A percentile compares a stretch with the other conserved stretches of the same genome.
phyloP scores from a whole-genome alignment of 768 basidiomycete species.

The Termitomyces sp. region DNA sequence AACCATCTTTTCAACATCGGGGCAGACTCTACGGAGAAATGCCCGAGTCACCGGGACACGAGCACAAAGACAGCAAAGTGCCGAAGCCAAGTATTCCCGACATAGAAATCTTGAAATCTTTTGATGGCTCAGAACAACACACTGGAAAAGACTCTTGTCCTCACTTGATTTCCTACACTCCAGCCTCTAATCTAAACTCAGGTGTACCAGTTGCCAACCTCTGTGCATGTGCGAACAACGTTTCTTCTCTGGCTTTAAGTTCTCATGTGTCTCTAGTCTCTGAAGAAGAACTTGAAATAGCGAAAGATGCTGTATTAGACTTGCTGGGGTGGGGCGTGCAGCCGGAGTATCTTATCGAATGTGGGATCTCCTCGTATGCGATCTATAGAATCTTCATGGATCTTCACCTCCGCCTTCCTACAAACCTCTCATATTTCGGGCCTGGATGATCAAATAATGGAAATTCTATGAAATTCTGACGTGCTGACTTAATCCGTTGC shows the following conservation, averaged over 20 bases:
- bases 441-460: not conserved
- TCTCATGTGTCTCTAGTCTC: constrained; percentile 26
- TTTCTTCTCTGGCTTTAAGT: not conserved
- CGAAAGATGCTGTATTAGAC: constrained; percentile 45
- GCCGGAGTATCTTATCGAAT: constrained; percentile 41
- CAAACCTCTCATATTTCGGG: constrained; percentile 17
- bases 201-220: not conserved
- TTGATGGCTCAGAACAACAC: not conserved
- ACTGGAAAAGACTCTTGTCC: not conserved
- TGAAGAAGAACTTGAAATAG: constrained; percentile 32
- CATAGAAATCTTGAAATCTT: not conserved
- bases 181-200: not conserved
- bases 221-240: constrained; percentile 1
- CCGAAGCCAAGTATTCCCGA: not conserved
- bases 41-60: not conserved
- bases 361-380: constrained; percentile 32
- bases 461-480: not conserved
- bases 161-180: not conserved
- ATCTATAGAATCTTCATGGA: constrained; percentile 38
- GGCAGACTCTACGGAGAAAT: not conserved
- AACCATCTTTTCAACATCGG: not conserved
- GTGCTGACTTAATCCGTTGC: not conserved
- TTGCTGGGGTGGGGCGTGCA: constrained; percentile 50
- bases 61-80: not conserved
- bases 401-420: constrained; percentile 24